A percentile compares a stretch with the other conserved stretches of the same genome.
Conservation (phyloP, 2,329 filamentous ascomycete genomes). For the Penicillium sp. region DNA sequence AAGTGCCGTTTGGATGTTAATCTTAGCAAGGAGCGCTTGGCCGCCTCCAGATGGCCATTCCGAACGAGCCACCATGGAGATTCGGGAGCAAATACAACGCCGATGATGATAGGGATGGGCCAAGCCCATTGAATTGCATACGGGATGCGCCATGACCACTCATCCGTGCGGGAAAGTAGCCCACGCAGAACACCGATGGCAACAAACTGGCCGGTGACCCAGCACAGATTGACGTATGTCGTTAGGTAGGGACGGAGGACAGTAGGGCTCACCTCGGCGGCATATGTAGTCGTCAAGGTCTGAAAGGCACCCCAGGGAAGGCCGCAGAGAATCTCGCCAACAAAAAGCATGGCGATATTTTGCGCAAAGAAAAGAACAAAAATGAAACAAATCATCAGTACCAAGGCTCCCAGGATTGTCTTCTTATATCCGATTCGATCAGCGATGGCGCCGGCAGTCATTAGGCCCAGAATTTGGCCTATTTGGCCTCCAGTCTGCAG, state of each 20-base stretch:
- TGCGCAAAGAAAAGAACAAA: conserved; percentile 34
- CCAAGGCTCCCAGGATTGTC: conserved; percentile 1
- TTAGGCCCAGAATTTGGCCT: conserved; percentile 11
- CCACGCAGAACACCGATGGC: background rate
- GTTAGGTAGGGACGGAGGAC: background rate
- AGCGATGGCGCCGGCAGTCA: conserved; percentile 8
- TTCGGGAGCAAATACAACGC: conserved; percentile 5
- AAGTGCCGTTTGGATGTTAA: background rate
- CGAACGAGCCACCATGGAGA: conserved; percentile 12
- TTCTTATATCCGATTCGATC: conserved; percentile 14
- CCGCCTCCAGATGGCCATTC: background rate
- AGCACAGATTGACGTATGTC: background rate
- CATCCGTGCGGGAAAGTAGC: background rate
- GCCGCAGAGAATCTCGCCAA: background rate
- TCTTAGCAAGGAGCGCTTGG: background rate
- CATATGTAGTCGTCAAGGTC: background rate
- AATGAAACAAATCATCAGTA: conserved; percentile 22
- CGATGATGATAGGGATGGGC: background rate
- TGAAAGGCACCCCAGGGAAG: background rate
- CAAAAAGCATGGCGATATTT: background rate
- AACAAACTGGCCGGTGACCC: background rate
- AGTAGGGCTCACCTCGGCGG: background rate
- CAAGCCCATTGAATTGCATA: background rate
- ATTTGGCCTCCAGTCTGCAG: conserved; percentile 5
- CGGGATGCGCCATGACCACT: no score